Evolutionary conservation across 164 flowering plant genomes (phyloP).

Genomic region (Nelumbo lutea): DNA sequence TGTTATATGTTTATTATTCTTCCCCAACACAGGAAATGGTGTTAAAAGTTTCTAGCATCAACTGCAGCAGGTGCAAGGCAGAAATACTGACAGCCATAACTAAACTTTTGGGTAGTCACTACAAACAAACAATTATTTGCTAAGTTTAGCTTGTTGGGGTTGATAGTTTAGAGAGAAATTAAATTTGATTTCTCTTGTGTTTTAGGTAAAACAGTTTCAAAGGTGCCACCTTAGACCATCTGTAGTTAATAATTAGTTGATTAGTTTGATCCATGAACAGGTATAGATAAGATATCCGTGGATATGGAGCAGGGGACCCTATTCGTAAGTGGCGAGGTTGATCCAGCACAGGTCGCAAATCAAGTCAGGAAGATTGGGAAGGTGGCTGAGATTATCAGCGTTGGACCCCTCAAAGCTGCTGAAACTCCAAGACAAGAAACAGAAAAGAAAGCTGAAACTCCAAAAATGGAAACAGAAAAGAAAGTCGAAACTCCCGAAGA

Average conservation of each 20-base stretch:
- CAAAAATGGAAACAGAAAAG: no score
- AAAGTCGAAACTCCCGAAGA: no score
- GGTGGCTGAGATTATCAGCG: constrained; percentile 28
- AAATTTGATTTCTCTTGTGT: no score
- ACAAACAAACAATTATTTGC: not conserved
- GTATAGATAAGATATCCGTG: constrained; percentile 24
- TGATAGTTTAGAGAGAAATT: no score
- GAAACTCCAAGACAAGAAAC: not conserved
- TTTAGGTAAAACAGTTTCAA: no score
- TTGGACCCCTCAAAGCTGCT: constrained; percentile 30
- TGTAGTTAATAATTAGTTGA: not conserved
- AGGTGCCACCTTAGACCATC: no score
- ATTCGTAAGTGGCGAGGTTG: constrained; percentile 35
- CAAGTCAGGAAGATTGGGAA: constrained; percentile 22
- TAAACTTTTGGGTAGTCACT: constrained; percentile 26
- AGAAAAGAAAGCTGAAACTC: no score
- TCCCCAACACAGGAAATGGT: constrained; percentile 24
- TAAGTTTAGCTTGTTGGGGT: not conserved
- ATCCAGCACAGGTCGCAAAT: constrained; percentile 23
- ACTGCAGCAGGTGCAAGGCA: constrained; percentile 29
- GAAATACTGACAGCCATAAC: constrained; percentile 28
- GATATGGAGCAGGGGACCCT: constrained; percentile 26
- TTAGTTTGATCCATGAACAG: constrained; percentile 14
- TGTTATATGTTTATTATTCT: no score
- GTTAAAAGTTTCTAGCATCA: constrained; percentile 23